Base-by-base conservation (phyloP, 139 green algal genomes). In the Chlorella sp. region DNA sequence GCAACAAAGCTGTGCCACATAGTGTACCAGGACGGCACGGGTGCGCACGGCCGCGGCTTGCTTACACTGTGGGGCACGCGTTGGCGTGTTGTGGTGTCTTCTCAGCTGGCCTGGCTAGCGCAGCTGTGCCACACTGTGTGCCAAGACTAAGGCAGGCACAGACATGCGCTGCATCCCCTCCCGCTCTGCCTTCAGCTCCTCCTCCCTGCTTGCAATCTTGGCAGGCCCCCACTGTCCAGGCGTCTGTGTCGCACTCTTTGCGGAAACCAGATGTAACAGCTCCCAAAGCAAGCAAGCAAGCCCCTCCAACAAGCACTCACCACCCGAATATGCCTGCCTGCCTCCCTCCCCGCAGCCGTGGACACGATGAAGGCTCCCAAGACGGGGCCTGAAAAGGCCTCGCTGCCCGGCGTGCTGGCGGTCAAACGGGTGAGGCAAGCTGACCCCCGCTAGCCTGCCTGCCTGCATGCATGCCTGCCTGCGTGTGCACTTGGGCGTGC, bases 1-100 rank as follows among this genome's bases (percentile, higher is more conserved):
- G 97, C 96, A 48, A 98, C 96, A 84, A 99, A 99, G 93, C 95
- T 99, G 32, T 94, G 88, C 90, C 95, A 98, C 91, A 97, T 99
- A 36, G 93, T 95, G 57, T 97, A 97, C 80, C 88, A 88, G 24
- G 94, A 95, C 80, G 96, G 96, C 66, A 86, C n/a, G 16, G 84
- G 84, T 68, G 68, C 24, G 26, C 66, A 30, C 34, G n/a, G n/a
- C n/a, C n/a, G 36, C 77, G 37, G 4, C 18, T 83, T 37, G 36
- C 37, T 83, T 19, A 3, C 11, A 14, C 75, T 81, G 28, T 12
- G n/a, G 26, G 18, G n/a, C n/a, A 82, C 37, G 75, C 11, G 39
- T 2, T 36, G n/a, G 75, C 75, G 14, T 9, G n/a, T n/a, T n/a
- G n/a, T 57, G 48, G 48, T 57, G 48, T 57, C 7, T 57, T 5